Conservation (phyloP, 495 filamentous ascomycete species). For the Lasiosphaeris hirsuta region DNA sequence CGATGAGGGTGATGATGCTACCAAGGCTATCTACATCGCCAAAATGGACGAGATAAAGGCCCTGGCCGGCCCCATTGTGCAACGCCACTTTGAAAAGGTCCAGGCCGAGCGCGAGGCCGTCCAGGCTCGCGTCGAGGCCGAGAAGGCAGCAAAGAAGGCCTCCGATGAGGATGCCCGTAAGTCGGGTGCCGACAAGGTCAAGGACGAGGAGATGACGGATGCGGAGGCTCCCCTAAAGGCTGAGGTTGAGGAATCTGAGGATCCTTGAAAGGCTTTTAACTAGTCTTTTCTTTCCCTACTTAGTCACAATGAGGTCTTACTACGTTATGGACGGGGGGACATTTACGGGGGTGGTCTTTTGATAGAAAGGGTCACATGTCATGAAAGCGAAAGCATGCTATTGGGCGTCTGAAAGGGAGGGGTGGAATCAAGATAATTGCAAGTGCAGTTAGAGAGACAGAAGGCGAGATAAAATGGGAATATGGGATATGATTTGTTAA, state of each 20-base stretch:
- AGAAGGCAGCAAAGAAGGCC: constrained; percentile 72
- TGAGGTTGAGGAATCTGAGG: constrained; percentile 37
- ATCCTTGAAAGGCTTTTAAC: constrained; percentile 16
- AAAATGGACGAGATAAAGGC: constrained; percentile 96
- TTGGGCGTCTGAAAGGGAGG: constrained; percentile 17
- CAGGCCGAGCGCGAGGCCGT: constrained; percentile 82
- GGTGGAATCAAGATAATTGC: constrained; percentile 2
- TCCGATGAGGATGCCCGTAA: constrained; percentile 61
- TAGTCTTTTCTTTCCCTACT: constrained; percentile 12
- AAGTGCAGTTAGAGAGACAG: constrained; percentile 6
- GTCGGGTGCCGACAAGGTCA: constrained; percentile 40
- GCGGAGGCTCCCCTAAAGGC: constrained; percentile 47
- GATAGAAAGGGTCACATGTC: constrained; percentile 21
- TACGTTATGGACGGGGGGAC: constrained; percentile 10
- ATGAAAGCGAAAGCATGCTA: constrained; percentile 25
- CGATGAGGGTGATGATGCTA: constrained; percentile 93
- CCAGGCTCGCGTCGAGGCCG: constrained; percentile 74
- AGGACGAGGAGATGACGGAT: constrained; percentile 58
- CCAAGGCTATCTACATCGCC: constrained; percentile 85
- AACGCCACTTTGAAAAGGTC: constrained; percentile 91
- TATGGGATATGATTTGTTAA: no score
- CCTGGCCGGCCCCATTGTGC: constrained; percentile 84
- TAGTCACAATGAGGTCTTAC: constrained; percentile 4
- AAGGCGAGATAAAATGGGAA: background rate
- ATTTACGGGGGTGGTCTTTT: constrained; percentile 20